These are phyloP conservation scores for Amaranthus hypochondriacus DNA, from an alignment of 148 eudicot species.

Conservation along the genomic window DNA sequence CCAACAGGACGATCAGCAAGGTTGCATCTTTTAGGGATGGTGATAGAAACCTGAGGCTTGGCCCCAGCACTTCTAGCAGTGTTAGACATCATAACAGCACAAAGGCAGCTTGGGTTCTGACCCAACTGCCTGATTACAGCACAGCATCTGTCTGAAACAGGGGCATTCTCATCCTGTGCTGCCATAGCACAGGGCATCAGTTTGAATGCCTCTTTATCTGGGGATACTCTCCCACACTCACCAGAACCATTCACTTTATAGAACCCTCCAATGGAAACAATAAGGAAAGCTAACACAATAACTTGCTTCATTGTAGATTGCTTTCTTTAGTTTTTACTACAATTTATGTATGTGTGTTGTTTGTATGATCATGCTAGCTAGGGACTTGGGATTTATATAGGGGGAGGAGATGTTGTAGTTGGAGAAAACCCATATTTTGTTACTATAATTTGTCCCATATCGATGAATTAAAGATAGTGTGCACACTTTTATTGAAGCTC, in stretches of 20 bases:
- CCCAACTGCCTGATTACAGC: conserved; percentile 45
- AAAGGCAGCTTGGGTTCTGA: conserved; percentile 51
- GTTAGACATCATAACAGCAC: conserved; percentile 65
- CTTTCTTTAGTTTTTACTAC: not conserved
- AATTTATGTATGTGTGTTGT: too few species aligned
- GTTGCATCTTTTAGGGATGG: conserved; percentile 63
- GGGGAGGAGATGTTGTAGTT: not conserved
- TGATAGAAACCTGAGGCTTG: conserved; percentile 51
- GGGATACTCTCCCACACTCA: conserved; percentile 49
- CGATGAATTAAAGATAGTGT: too few species aligned
- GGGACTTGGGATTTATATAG: conserved; percentile 15
- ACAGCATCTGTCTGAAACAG: conserved; percentile 47
- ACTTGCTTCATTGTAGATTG: conserved; percentile 25
- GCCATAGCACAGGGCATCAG: conserved; percentile 58
- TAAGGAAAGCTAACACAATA: conserved; percentile 26
- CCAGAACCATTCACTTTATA: conserved; percentile 35
- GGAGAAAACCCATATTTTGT: too few species aligned
- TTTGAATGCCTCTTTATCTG: conserved; percentile 56
- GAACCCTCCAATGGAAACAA: conserved; percentile 23
- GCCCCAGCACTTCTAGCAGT: conserved; percentile 53
- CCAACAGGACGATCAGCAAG: conserved; percentile 60
- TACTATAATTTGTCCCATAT: too few species aligned
- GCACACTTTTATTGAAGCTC: too few species aligned
- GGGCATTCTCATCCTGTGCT: conserved; percentile 38
- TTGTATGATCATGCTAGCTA: too few species aligned